A percentile compares a stretch with the other conserved stretches of the same genome.
phyloP scores from a whole-genome alignment of 768 basidiomycete species.

The Xerocomellus amylosporus region DNA sequence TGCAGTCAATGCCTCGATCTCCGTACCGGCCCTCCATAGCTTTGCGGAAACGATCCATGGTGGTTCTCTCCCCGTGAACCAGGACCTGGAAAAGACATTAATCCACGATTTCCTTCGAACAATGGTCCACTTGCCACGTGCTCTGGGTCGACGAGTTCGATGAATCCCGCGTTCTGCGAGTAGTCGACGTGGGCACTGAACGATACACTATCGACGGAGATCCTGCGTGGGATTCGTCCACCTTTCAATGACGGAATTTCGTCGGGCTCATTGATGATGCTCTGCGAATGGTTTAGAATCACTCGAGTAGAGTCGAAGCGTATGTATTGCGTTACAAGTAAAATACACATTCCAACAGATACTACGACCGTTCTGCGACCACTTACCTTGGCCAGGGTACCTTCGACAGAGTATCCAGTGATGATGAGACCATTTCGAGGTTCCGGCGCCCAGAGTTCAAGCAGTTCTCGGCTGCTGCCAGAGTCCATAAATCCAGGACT shows the following conservation, averaged over 20 bases:
- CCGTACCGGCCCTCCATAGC: constrained; percentile 84
- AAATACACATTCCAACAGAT: constrained; percentile 16
- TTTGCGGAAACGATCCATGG: constrained; percentile 82
- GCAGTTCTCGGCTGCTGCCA: constrained; percentile 85
- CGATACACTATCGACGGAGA: constrained; percentile 92
- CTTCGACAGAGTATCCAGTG: constrained; percentile 96
- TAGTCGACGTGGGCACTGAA: constrained; percentile 98
- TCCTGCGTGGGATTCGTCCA: constrained; percentile 72
- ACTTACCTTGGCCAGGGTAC: constrained; percentile 95
- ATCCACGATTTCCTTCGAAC: background rate
- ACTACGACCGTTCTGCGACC: background rate
- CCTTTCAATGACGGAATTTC: constrained; percentile 79
- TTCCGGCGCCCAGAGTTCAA: constrained; percentile 95
- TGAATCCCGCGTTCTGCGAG: constrained; percentile 93
- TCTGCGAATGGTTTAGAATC: constrained; percentile 46
- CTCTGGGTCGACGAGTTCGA: constrained; percentile 85
- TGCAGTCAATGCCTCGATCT: constrained; percentile 84
- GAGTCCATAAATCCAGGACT: constrained; percentile 92
- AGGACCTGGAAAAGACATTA: constrained; percentile 54
- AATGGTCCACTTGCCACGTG: constrained; percentile 63
- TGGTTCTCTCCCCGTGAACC: constrained; percentile 90
- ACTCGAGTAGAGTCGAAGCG: background rate
- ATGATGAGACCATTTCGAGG: constrained; percentile 90
- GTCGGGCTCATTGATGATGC: constrained; percentile 89
- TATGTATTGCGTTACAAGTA: constrained; percentile 12